These are phyloP conservation scores for Adansonia rubrostipa DNA, from an alignment of 441 rosid genomes.

Conservation along the genomic window DNA sequence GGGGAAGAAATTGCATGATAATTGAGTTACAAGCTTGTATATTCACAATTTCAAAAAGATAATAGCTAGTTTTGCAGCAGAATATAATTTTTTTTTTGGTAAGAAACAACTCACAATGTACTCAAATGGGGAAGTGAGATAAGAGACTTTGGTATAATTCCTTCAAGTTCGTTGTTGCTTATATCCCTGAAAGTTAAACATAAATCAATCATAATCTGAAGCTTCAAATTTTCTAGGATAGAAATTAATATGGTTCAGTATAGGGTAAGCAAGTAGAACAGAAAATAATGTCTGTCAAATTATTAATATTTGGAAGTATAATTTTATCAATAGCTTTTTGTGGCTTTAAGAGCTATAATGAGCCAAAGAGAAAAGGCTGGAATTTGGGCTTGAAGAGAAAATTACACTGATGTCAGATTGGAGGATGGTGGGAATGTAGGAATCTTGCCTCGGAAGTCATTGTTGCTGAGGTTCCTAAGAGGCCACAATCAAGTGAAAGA, in stretches of 20 bases:
- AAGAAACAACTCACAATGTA: conserved; percentile 50
- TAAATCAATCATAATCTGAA: conserved; percentile 13
- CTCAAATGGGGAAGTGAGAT: conserved; percentile 43
- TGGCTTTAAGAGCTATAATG: conserved; percentile 4
- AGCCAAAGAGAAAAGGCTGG: not conserved
- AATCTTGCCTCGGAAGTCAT: conserved; percentile 47
- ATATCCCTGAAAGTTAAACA: conserved; percentile 55
- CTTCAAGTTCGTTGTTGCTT: conserved; percentile 51
- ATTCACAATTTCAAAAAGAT: conserved; percentile 1
- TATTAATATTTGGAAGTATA: not conserved
- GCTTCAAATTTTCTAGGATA: not conserved
- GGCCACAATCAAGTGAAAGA: conserved; percentile 14
- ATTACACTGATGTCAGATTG: conserved; percentile 58
- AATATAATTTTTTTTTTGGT: not conserved
- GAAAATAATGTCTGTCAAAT: not conserved
- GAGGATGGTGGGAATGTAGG: conserved; percentile 52
- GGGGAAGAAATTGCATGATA: conserved; percentile 28
- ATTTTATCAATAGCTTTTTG: conserved; percentile 5
- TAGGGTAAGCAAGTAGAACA: not conserved
- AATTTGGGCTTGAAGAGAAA: conserved; percentile 30
- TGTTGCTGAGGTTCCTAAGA: conserved; percentile 63
- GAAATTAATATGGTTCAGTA: not conserved
- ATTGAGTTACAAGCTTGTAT: conserved; percentile 11
- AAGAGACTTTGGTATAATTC: conserved; percentile 46
- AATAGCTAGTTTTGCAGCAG: conserved; percentile 8